Percentiles rank a stretch among this genome's conserved stretches.
phyloP scores from a whole-genome alignment of 2,329 filamentous ascomycete genomes.

The Botrytis paeoniae region DNA sequence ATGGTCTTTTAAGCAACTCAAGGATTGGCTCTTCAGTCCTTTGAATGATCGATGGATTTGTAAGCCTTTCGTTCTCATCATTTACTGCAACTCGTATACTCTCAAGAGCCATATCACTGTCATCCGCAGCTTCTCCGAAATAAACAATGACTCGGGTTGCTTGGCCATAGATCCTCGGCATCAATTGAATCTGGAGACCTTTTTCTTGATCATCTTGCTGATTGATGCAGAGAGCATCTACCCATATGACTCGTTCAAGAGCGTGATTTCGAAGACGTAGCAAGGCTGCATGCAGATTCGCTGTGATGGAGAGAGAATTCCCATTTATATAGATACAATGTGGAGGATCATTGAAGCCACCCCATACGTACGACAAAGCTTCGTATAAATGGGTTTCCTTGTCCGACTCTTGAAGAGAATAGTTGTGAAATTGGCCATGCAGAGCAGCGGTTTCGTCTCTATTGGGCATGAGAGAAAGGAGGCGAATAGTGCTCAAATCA shows the following conservation, averaged over 20 bases:
- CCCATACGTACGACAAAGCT: constrained; percentile 20
- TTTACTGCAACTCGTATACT: constrained; percentile 13
- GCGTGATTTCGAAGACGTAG: constrained; percentile 17
- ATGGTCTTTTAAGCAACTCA: constrained; percentile 11
- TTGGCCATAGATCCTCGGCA: constrained; percentile 23
- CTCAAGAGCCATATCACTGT: constrained; percentile 15
- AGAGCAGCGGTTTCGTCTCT: neutral
- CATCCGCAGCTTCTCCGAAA: constrained; percentile 21
- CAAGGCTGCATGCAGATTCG: constrained; percentile 17
- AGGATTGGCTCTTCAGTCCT: neutral
- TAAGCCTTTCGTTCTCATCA: neutral
- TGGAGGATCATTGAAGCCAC: constrained; percentile 8
- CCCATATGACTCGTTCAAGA: constrained; percentile 10
- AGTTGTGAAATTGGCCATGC: neutral
- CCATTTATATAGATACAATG: constrained; percentile 13
- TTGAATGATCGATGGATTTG: neutral
- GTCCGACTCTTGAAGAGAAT: neutral
- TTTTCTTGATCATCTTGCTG: constrained; percentile 13
- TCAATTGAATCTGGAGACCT: constrained; percentile 18
- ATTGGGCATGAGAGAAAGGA: neutral
- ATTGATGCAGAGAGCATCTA: constrained; percentile 17
- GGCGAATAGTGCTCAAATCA: neutral
- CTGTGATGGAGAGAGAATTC: constrained; percentile 1
- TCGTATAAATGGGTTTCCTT: constrained; percentile 11
- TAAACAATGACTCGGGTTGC: constrained; percentile 22